Evolutionary conservation across 352 stramenopile species (phyloP), one percentile per base, ranked within the genome.

Genomic region (Pythium chondricola): DNA sequence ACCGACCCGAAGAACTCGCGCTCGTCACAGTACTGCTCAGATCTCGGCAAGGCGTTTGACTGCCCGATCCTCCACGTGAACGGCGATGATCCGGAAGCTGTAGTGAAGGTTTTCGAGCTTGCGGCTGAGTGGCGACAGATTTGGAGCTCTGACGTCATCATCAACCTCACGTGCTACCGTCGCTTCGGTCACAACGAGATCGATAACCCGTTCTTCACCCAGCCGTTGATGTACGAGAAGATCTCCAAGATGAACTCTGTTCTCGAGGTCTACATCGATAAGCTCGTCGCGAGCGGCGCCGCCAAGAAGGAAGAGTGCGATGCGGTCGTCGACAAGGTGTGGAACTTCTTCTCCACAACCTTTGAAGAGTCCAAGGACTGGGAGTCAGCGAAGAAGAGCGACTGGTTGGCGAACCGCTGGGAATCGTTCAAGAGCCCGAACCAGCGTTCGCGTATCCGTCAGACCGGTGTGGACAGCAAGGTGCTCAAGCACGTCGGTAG

Each of bases 161-260:
- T 99, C 52, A 96, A 99, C 79, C 81, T 99, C 60, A 85, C 99
- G 27, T 98, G 97, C 68, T 99, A 99, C 70, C 92, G 97, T 58
- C 83, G 95, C 31, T 93, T 98, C 66, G 97, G 97, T 11, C 97
- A 99, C 79, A 99, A 99, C 64, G 97, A 99, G 69, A 69, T 88
- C 69, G 87, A 96, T 48, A 88, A 83, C 24, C 87, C 87, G 10
- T 70, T 87, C 42, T 86, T 96, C 50, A 96, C 87, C 24, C 72
- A 83, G 43, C 87, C 87, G 1, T 60, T 94, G 29, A 95, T 95
- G 85, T 96, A 96, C 65, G 59, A 87, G 29, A 80, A 85, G 38
- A 95, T 96, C 51, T 87, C 90, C 56, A 80, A 92, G 48, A 76
- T 91, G 51, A 73, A 74, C 29, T 85, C 80, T 26, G 74, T 94